Conservation (phyloP, 345 rosid genomes). For the Moringa oleifera region DNA sequence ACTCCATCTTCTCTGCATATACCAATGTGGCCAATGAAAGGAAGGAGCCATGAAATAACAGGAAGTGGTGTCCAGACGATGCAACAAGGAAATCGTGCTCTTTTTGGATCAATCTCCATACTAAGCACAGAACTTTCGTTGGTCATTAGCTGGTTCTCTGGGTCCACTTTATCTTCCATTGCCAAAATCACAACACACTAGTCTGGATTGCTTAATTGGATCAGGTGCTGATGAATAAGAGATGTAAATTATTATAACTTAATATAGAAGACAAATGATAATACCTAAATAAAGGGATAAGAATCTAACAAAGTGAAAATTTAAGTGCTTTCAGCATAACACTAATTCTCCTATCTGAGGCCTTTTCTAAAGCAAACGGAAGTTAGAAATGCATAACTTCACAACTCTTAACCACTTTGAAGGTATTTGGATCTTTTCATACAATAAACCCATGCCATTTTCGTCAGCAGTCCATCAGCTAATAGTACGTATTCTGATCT, state of each 20-base stretch:
- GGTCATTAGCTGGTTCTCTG: slow-evolving; percentile 35
- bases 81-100: slow-evolving; percentile 77
- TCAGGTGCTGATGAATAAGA: neutral
- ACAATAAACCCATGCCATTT: neutral
- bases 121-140: slow-evolving; percentile 30
- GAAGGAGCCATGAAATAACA: slow-evolving; percentile 80
- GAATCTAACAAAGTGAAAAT: neutral
- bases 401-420: neutral
- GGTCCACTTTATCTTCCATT: slow-evolving; percentile 43
- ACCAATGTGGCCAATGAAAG: slow-evolving; percentile 83
- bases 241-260: neutral
- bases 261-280: neutral
- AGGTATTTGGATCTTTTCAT: too few species aligned
- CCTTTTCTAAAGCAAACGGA: too few species aligned
- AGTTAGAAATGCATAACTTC: neutral
- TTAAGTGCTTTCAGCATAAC: neutral
- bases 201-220: neutral
- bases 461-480: neutral
- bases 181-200: slow-evolving; percentile 1
- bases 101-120: slow-evolving; percentile 57
- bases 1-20: slow-evolving; percentile 94
- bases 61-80: slow-evolving; percentile 96
- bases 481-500: neutral
- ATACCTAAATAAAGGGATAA: neutral
- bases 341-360: neutral